Percentiles rank a stretch among this genome's conserved stretches.
Evolutionary conservation across 2,329 filamentous ascomycete genomes (phyloP).

Genomic region (Thelonectria olida): DNA sequence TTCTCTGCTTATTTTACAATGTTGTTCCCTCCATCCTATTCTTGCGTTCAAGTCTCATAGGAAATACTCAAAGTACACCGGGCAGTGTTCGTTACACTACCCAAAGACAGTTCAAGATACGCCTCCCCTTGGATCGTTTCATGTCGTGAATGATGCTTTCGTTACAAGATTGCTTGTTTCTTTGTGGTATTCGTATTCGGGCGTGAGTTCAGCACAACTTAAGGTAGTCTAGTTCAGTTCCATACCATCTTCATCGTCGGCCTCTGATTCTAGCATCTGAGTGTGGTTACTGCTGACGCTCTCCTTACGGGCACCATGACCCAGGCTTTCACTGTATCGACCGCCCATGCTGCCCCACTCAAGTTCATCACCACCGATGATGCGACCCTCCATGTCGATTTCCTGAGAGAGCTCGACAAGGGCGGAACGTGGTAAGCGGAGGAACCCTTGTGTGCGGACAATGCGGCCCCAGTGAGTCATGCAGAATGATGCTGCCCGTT

Average conservation of each 20-base stretch:
- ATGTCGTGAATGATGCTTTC: background rate
- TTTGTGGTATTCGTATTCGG: background rate
- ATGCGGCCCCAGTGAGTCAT: constrained; percentile 95
- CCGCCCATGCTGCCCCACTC: constrained; percentile 61
- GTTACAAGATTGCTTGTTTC: constrained; percentile 2
- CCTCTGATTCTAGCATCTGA: constrained; percentile 65
- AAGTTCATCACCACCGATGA: constrained; percentile 88
- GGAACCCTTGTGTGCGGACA: constrained; percentile 88
- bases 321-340: constrained; percentile 54
- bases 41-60: background rate
- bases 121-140: background rate
- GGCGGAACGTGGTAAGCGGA: constrained; percentile 78
- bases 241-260: constrained; percentile 71
- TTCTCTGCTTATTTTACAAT: background rate
- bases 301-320: constrained; percentile 59
- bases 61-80: background rate
- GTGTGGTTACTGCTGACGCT: constrained; percentile 69
- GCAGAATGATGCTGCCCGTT: constrained; percentile 87
- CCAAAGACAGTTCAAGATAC: background rate
- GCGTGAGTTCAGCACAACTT: background rate
- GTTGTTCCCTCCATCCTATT: background rate
- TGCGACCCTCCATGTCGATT: constrained; percentile 90
- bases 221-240: constrained; percentile 56
- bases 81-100: background rate
- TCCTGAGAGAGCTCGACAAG: constrained; percentile 93